Conservation (phyloP, 129 eudicot genomes). For the Lactuca saligna region DNA sequence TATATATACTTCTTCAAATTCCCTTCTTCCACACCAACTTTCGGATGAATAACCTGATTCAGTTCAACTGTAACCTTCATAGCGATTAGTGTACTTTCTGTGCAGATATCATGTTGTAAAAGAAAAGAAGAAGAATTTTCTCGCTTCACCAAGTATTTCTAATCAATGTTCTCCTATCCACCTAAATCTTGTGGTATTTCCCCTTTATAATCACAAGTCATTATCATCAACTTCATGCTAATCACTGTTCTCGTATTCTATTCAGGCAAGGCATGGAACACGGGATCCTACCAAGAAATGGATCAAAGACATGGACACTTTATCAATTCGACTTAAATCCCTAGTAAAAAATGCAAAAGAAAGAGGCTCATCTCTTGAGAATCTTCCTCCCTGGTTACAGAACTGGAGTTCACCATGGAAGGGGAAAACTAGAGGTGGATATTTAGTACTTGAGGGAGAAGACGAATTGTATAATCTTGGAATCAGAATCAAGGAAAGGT, state of each 20-base stretch:
- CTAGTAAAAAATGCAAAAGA: slow-evolving; percentile 64
- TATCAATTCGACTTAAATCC: slow-evolving; percentile 47
- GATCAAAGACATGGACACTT: slow-evolving; percentile 59
- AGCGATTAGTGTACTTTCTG: background rate
- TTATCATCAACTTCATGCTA: background rate
- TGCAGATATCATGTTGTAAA: slow-evolving; percentile 3
- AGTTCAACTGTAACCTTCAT: background rate
- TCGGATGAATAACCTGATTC: background rate
- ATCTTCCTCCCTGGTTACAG: slow-evolving; percentile 74
- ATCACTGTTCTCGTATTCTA: background rate
- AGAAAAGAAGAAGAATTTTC: background rate
- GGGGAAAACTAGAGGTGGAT: slow-evolving; percentile 86
- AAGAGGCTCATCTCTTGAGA: slow-evolving; percentile 38
- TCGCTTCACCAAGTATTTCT: slow-evolving; percentile 48
- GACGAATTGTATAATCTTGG: slow-evolving; percentile 80
- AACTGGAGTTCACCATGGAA: slow-evolving; percentile 94
- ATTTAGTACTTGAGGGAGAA: slow-evolving; percentile 78
- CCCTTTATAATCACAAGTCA: background rate
- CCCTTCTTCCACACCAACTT: background rate
- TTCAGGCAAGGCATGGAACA: slow-evolving; percentile 97
- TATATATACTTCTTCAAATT: background rate
- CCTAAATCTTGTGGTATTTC: slow-evolving; percentile 85
- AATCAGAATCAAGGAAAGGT: slow-evolving; percentile 58
- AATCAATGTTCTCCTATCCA: slow-evolving; percentile 90
- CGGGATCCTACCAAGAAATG: slow-evolving; percentile 93